A percentile compares a stretch with the other conserved stretches of the same genome.
Conservation (phyloP, 164 flowering plant species). For the Umbilicus rupestris region DNA sequence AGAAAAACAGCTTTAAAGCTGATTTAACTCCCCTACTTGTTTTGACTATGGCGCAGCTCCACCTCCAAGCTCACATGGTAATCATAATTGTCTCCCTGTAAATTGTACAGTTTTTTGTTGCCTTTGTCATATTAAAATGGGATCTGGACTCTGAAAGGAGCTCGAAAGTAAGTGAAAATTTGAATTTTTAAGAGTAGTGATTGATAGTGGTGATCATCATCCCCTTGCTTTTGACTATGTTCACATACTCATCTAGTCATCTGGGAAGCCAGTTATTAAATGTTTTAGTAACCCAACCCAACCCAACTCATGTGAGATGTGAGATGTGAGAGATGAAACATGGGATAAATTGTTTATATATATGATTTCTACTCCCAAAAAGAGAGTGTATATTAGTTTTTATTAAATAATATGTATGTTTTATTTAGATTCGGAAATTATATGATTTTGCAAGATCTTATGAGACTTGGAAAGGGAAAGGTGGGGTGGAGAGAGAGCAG, state of each 20-base stretch:
- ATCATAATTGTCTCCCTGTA: not conserved
- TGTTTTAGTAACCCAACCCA: too few relatives aligned
- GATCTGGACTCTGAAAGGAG: not conserved
- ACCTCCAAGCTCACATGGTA: slow-evolving; percentile 3
- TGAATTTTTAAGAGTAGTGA: not conserved
- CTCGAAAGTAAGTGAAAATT: not conserved
- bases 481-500: not conserved
- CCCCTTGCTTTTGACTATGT: not conserved
- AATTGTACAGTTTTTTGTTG: not conserved
- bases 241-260: not conserved
- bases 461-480: not conserved
- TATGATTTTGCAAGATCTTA: not conserved
- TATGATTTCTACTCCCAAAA: not conserved
- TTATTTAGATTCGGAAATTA: too few relatives aligned
- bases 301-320: not conserved
- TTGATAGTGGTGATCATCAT: not conserved
- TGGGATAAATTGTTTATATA: not conserved
- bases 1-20: slow-evolving; percentile 1
- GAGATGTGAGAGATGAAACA: not conserved
- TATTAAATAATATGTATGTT: not conserved
- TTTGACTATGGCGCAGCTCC: not conserved
- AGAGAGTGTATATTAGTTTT: too few relatives aligned
- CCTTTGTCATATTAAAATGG: not conserved
- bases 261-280: not conserved
- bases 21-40: not conserved